phyloP scores from a whole-genome alignment of 768 basidiomycete species.

The Leccinellum luteum region DNA sequence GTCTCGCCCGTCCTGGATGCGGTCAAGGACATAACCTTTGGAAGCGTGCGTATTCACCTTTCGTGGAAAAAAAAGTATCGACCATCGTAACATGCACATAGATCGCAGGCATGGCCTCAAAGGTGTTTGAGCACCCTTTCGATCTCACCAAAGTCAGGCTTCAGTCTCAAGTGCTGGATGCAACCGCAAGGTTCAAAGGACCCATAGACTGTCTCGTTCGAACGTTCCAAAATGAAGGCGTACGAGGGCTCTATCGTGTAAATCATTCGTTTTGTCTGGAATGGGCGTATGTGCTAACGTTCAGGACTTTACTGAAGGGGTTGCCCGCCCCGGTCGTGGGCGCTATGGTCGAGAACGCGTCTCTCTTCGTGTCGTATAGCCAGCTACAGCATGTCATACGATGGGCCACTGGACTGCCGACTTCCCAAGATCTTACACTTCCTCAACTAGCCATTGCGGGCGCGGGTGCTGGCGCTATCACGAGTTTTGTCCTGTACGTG shows the following conservation, averaged over 20 bases:
- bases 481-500: conserved; percentile 82
- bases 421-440: conserved; percentile 48
- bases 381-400: conserved; percentile 67
- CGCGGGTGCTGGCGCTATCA: conserved; percentile 80
- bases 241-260: conserved; percentile 85
- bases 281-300: not conserved
- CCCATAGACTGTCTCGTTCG: conserved; percentile 83
- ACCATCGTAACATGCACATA: conserved; percentile 25
- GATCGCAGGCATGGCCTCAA: conserved; percentile 84
- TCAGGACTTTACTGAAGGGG: conserved; percentile 50
- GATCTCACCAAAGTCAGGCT: conserved; percentile 94
- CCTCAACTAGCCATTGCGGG: conserved; percentile 77
- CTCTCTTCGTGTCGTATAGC: conserved; percentile 83
- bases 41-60: conserved; percentile 46
- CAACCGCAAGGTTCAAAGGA: conserved; percentile 69
- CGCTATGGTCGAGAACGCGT: conserved; percentile 90
- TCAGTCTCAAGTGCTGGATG: conserved; percentile 83
- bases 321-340: conserved; percentile 88
- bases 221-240: conserved; percentile 80
- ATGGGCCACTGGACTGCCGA: conserved; percentile 33
- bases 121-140: conserved; percentile 91
- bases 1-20: conserved; percentile 20
- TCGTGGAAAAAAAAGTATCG: not conserved
- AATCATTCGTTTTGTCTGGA: conserved; percentile 25
- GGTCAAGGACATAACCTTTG: conserved; percentile 53